These are phyloP conservation scores for Yamadazyma dendronema DNA, from an alignment of 1,139 yeast species.

Conservation along the genomic window DNA sequence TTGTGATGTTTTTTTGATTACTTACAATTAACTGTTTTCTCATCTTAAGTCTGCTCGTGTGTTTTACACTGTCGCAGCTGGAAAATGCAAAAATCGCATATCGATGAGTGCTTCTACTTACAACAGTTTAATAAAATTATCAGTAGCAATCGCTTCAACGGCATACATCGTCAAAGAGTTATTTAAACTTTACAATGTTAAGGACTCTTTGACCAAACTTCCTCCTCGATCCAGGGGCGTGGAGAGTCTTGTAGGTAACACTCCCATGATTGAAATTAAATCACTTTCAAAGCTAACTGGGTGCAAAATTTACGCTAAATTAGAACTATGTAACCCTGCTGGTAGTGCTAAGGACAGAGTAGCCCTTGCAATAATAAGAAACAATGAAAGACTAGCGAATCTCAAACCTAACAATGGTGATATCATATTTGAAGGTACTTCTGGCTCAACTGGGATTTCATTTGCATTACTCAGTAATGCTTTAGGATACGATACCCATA, in stretches of 20 bases:
- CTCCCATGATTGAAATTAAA: constrained; percentile 77
- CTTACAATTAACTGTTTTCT: neutral
- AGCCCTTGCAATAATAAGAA: constrained; percentile 77
- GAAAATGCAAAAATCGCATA: neutral
- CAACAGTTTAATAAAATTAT: neutral
- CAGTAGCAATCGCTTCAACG: constrained; percentile 2
- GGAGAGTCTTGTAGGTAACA: constrained; percentile 74
- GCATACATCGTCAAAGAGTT: neutral
- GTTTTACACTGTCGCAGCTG: neutral
- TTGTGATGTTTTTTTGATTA: too few relatives aligned
- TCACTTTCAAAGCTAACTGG: constrained; percentile 77
- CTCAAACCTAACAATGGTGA: constrained; percentile 58
- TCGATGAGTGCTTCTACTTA: neutral
- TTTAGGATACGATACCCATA: constrained; percentile 84
- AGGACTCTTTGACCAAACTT: constrained; percentile 17
- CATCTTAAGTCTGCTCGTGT: neutral
- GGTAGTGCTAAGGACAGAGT: constrained; percentile 96
- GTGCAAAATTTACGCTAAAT: constrained; percentile 80
- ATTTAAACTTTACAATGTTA: neutral
- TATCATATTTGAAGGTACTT: constrained; percentile 87
- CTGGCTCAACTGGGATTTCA: constrained; percentile 95
- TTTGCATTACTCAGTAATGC: constrained; percentile 87
- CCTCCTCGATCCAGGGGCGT: constrained; percentile 40
- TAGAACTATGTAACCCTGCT: constrained; percentile 87
- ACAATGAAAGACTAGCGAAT: constrained; percentile 60